Base-by-base conservation (phyloP, 768 basidiomycete genomes). In the Suillus subaureus region DNA sequence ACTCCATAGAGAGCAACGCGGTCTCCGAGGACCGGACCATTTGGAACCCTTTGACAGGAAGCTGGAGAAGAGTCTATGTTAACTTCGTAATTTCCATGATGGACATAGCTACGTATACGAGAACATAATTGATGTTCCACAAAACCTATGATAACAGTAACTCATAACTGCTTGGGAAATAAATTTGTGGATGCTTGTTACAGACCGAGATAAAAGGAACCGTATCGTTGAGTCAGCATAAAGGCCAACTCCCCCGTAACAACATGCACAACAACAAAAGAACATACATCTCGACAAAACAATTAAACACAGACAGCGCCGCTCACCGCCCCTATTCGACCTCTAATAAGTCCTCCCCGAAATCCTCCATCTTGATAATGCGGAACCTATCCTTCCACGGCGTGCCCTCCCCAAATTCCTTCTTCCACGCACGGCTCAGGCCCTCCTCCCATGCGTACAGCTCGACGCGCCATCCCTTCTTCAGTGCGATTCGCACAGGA, bases 391-490 rank as follows among this genome's bases (percentile, higher is more conserved):
- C 78, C 62, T 70, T 74, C 70, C 71, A 74, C 78, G 67, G 75
- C 69, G 80, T 83, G 4, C 79, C 81, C 37, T 83, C 83, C 1
- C 89, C 89, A 77, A 92, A 92, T 75, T 90, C 87, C 60, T 86
- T 81, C 76, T 81, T 85, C 93, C 92, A 96, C 26, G 89, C 83
- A 28, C 86, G 84, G 74, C 93, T 94, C 66, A 94, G 75, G 2
- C 92, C 91, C 56, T 89, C 88, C 72, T 92, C 90, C 90, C 95
- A 99, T 1, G 93, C 92, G 78, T 94, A 96, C 71, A 98, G 73
- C 79, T 99, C 96, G n/a, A 99, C 94, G 64, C 83, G 85, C 96
- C 96, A 99, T 2, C 96, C 96, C 56, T 90, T 86, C 77, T 88
- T 90, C 70, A 98, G 79, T 6, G 96, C 96, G 15, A 89, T 88